Conservation (phyloP, 768 basidiomycete genomes). For the Asterophora parasitica region DNA sequence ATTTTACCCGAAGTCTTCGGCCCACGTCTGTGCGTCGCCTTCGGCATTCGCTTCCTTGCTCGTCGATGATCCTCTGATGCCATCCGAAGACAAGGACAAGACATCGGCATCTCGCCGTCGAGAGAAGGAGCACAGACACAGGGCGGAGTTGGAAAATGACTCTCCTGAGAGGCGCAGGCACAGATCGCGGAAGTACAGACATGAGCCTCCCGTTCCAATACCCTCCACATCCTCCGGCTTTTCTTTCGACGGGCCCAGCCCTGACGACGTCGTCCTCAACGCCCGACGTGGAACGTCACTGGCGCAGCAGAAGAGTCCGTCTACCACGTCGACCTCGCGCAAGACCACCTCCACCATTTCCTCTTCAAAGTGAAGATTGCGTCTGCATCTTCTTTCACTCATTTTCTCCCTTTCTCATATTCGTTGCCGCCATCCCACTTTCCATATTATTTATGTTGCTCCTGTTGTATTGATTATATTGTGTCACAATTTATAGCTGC, state of each 20-base stretch:
- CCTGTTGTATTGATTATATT: constrained; percentile 33
- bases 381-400: constrained; percentile 12
- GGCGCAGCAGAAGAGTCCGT: constrained; percentile 29
- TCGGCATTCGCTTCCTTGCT: constrained; percentile 75
- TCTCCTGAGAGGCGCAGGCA: constrained; percentile 20
- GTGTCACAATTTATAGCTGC: constrained; percentile 56
- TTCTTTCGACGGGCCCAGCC: constrained; percentile 80
- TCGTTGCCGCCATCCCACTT: constrained; percentile 13
- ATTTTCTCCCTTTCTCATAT: constrained; percentile 13
- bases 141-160: not conserved
- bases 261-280: constrained; percentile 83
- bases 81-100: constrained; percentile 31
- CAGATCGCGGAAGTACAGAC: constrained; percentile 22
- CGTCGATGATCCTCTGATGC: constrained; percentile 44
- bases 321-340: constrained; percentile 15
- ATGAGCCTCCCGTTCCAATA: constrained; percentile 29
- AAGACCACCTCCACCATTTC: constrained; percentile 17
- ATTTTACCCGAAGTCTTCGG: constrained; percentile 48
- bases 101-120: constrained; percentile 22
- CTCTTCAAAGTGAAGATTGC: constrained; percentile 18
- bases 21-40: constrained; percentile 65
- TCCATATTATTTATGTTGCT: constrained; percentile 20
- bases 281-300: constrained; percentile 75
- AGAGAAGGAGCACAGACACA: constrained; percentile 25
- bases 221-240: constrained; percentile 39